Base-by-base conservation (phyloP, 2,329 filamentous ascomycete genomes). In the Stagonosporopsis tanaceti region DNA sequence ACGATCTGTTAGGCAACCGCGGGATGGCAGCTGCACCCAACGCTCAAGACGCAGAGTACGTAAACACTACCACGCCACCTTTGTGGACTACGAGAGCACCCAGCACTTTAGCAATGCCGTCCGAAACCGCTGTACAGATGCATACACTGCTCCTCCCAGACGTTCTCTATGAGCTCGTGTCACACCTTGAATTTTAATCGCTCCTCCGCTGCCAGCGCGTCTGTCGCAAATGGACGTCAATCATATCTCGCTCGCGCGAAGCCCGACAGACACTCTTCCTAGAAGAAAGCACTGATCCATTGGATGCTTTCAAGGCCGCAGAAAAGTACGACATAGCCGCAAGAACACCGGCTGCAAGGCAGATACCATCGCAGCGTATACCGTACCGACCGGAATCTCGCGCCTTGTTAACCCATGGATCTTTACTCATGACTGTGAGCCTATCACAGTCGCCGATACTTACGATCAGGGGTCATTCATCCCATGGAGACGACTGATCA, bases 161-260 rank as follows among this genome's bases (percentile, higher is more conserved):
- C n/a, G 24, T 50, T 9, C 3, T 51, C 11, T 57, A 39, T 35
- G 37, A 50, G 24, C n/a, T 57, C 15, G 1, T 57, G 2, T 1
- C 24, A 22, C 24, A 47, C n/a, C 28, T 51, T 20, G 53, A 56
- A 9, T 47, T 45, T 25, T n/a, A 22, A 28, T 45, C 34, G 7
- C 53, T 56, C 25, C 7, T 56, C 5, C n/a, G 32, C 17, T 45
- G 40, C 46, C 46, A 56, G 17, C 46, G 32, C 17, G 40, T 46
- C 9, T 56, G 47, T 22, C 25, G 8, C 34, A 50, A 39, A 8
- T 50, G 40, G 53, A 27, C 24, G 12, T 40, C 30, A 14, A 45
- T 48, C 8, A 50, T 54, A 15, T 20, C 22, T 4, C 51, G 38
- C n/a, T 54, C 25, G 20, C 20, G 20, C 20, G 20, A 20, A 20